Evolutionary conservation across 345 rosid species (phyloP).

Genomic region (Jatropha curcas): DNA sequence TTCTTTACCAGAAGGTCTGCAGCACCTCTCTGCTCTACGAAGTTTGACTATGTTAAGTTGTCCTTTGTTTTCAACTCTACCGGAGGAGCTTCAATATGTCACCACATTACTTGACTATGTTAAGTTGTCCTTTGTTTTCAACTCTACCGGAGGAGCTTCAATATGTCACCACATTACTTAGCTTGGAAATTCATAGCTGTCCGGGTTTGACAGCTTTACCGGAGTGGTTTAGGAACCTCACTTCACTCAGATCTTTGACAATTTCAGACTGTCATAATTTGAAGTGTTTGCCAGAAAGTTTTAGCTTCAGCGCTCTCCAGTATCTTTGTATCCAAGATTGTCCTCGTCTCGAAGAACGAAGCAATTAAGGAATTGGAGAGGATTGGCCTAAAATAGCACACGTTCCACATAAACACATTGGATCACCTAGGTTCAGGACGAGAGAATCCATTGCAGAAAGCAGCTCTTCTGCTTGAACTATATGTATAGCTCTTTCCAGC

Average conservation of each 20-base stretch:
- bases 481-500: too few relatives aligned
- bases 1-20: slow-evolving; percentile 12
- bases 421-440: background rate
- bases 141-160: too few relatives aligned
- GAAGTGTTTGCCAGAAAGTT: background rate
- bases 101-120: too few relatives aligned
- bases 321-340: background rate
- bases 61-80: slow-evolving; percentile 9
- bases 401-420: background rate
- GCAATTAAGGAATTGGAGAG: background rate
- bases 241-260: background rate
- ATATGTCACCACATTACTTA: slow-evolving; percentile 15
- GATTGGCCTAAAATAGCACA: background rate
- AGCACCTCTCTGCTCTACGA: background rate
- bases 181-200: slow-evolving; percentile 17
- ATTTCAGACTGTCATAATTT: background rate
- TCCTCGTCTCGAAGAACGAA: background rate
- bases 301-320: background rate
- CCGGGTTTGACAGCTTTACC: background rate
- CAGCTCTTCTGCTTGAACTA: too few relatives aligned
- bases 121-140: too few relatives aligned
- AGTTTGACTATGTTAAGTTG: slow-evolving; percentile 13
- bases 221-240: background rate
- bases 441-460: too few relatives aligned
- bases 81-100: slow-evolving; percentile 4